Evolutionary conservation across 2,329 filamentous ascomycete genomes (phyloP), one percentile per base, ranked within the genome.

Genomic region (Xylaria sp.): DNA sequence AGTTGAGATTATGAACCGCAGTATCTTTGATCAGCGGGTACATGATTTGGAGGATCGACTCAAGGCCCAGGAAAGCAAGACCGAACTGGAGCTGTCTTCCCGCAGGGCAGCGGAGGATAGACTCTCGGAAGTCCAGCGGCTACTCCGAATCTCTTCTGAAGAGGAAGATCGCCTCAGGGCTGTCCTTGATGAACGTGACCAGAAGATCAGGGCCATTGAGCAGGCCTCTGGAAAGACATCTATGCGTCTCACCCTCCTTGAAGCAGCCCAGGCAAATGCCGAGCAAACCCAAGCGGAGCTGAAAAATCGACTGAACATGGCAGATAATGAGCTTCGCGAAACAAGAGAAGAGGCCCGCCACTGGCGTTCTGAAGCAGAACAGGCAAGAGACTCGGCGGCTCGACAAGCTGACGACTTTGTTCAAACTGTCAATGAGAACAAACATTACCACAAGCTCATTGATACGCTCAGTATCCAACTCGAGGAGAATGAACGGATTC

Each of bases 401-500:
- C 83, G 84, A 63, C 83, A 84, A 71, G 81, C 83, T 44, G 82
- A 83, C 54, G 87, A 89, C 46, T 79, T 88, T 25, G 77, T 81
- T 13, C 81, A 86, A 50, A 81, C 82, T 2, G 73, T 84, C 10
- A 85, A 86, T 8, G 87, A 89, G 76, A 94, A 93, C 74, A 93
- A 91, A 79, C 90, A 91, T 72, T 84, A 98, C 66, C 90, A 90
- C 74, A 90, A 88, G 77, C 90, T 90, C 37, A 89, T 97, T 67
- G 89, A 91, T 70, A 91, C 90, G 25, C 85, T 97, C 65, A 89
- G 90, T 70, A 88, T 88, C 55, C 94, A 97, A 78, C 88, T 96
- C 51, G 91, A 96, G 76, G 94, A 97, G 82, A 95, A 94, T 76
- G 90, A 94, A 77, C 90, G 91, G 72, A 88, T 97, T 68, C 91